Evolutionary conservation across 208 protist species (phyloP), one percentile per base, ranked within the genome.

Genomic region (Herpetomonas tarakana): DNA sequence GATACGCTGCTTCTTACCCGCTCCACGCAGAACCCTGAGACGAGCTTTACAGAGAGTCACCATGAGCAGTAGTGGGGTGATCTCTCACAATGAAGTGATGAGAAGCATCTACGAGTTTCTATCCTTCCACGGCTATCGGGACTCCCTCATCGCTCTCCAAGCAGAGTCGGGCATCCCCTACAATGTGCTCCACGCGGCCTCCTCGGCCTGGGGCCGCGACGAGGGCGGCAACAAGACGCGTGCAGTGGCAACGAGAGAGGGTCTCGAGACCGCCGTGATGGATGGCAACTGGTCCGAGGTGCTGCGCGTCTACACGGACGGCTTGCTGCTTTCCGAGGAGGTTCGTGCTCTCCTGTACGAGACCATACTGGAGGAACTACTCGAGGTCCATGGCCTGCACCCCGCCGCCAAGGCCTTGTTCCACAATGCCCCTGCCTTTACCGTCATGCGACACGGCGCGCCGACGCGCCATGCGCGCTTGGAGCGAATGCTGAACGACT

Each of bases 131-230:
- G 84, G 84, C 27, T 94, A 92, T 57, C 63, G 73, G 14, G 78
- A 79, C 46, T 28, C 82, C 2, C 71, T 92, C 18, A 64, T 76
- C 25, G 85, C 84, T 0, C 65, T 94, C 25, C 84, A 94, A 56
- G 74, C 70, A 24, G 88, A 94, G 68, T 91, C 88, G 0, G 78
- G 80, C 18, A 65, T 92, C 3, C 83, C 88, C 24, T 88, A 91
- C 60, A 94, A 94, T 62, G 75, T 74, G 9, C 83, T 94, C 26
- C 75, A 81, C 28, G 53, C 35, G 9, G 35, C 35, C 35, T 6
- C 35, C 9, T 6, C 35, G 35, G 35, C 35, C n/a, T n/a, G n/a
- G n/a, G n/a, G n/a, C n/a, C n/a, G n/a, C n/a, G n/a, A n/a, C n/a
- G n/a, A n/a, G n/a, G n/a, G n/a, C n/a, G n/a, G n/a, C n/a, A n/a